Conservation (phyloP, 2,329 filamentous ascomycete genomes). For the Fusarium sp. region DNA sequence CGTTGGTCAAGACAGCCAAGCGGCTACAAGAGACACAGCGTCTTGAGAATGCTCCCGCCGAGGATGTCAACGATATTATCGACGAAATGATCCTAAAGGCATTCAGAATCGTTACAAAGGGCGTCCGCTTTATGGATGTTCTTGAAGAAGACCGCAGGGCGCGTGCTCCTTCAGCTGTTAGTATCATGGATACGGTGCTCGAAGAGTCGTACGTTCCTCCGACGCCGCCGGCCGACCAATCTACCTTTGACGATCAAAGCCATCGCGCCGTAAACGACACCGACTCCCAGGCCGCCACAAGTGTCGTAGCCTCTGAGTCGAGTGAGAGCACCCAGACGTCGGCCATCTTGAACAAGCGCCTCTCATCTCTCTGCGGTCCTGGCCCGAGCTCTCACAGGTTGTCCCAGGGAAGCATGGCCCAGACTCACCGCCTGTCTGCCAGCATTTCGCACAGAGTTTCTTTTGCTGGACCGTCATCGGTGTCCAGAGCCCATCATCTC, state of each 20-base stretch:
- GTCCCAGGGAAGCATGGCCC: conserved; percentile 52
- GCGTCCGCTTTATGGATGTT: conserved; percentile 89
- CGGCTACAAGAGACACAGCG: conserved; percentile 80
- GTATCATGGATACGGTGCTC: conserved; percentile 69
- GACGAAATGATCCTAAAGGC: conserved; percentile 95
- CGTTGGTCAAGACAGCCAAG: conserved; percentile 90
- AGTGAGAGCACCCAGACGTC: conserved; percentile 52
- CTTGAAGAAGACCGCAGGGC: conserved; percentile 74
- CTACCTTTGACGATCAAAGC: conserved; percentile 58
- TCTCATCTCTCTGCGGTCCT: conserved; percentile 59
- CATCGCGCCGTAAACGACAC: conserved; percentile 51
- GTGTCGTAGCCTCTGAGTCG: conserved; percentile 50
- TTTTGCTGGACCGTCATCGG: conserved; percentile 74
- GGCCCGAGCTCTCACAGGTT: conserved; percentile 48
- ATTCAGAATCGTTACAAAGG: conserved; percentile 93
- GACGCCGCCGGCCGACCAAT: conserved; percentile 72
- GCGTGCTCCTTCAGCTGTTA: conserved; percentile 65
- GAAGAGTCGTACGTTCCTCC: conserved; percentile 71
- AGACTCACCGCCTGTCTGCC: conserved; percentile 62
- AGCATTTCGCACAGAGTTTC: conserved; percentile 80
- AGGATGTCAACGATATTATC: conserved; percentile 79
- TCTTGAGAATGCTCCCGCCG: conserved; percentile 57
- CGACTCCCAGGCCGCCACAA: conserved; percentile 54
- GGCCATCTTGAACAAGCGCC: conserved; percentile 57
- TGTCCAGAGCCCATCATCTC: conserved; percentile 75